A percentile compares a stretch with the other conserved stretches of the same genome.
Evolutionary conservation across 306 rosid genomes (phyloP).

Genomic region (Mimosa bimucronata): DNA sequence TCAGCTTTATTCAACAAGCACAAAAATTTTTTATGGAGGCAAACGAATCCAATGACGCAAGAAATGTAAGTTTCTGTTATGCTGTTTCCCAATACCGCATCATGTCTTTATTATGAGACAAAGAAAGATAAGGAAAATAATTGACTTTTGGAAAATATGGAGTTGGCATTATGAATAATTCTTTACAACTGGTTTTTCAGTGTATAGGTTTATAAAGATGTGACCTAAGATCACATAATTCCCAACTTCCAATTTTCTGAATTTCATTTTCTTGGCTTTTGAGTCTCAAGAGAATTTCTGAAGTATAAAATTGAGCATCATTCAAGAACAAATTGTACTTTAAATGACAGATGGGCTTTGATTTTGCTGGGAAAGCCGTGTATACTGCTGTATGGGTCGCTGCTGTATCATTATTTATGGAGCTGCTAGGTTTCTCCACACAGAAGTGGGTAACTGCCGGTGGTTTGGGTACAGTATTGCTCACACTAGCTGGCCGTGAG

Average conservation of each 20-base stretch:
- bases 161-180: conserved; percentile 19
- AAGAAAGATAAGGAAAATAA: conserved; percentile 19
- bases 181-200: conserved; percentile 17
- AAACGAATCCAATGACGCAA: conserved; percentile 73
- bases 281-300: conserved; percentile 3
- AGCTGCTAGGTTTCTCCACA: conserved; percentile 95
- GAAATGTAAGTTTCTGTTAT: conserved; percentile 75
- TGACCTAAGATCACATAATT: background rate
- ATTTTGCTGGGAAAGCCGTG: conserved; percentile 93
- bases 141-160: background rate
- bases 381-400: conserved; percentile 97
- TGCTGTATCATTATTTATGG: conserved; percentile 95
- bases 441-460: conserved; percentile 99
- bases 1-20: conserved; percentile 92
- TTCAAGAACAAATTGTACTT: background rate
- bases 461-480: conserved; percentile 95
- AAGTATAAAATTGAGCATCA: background rate
- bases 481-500: conserved; percentile 99
- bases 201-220: conserved; percentile 21
- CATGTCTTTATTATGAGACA: conserved; percentile 14
- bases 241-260: conserved; percentile 22
- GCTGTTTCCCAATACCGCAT: conserved; percentile 29
- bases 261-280: background rate
- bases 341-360: conserved; percentile 79
- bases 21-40: conserved; percentile 79